Evolutionary conservation across 352 stramenopile species (phyloP).

Genomic region (Globisporangium cederbergense): DNA sequence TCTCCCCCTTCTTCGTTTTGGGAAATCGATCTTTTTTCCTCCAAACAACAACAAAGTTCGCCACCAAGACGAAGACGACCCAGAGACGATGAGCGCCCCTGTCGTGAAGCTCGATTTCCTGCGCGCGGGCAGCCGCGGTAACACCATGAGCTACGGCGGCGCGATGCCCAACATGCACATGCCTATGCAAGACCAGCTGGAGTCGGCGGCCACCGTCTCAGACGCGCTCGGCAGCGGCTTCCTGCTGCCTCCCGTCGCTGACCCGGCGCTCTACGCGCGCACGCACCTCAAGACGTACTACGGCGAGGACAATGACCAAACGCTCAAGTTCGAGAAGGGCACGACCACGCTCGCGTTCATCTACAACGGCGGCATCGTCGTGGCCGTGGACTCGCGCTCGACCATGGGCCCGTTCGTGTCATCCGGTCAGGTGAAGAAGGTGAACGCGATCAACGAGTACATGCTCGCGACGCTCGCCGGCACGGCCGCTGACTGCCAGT

Average conservation of each 20-base stretch:
- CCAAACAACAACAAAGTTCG: slow-evolving; percentile 1
- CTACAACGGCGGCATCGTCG: slow-evolving; percentile 97
- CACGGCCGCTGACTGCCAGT: slow-evolving; percentile 98
- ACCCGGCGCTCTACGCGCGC: slow-evolving; percentile 94
- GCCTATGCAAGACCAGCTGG: slow-evolving; percentile 31
- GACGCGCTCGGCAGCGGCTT: slow-evolving; percentile 55
- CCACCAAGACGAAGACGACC: neutral
- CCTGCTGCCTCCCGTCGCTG: slow-evolving; percentile 62
- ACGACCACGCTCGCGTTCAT: slow-evolving; percentile 99
- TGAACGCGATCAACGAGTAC: slow-evolving; percentile 99
- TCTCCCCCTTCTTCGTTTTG: neutral
- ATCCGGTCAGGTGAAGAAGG: slow-evolving; percentile 98
- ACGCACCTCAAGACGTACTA: slow-evolving; percentile 97
- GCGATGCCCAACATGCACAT: slow-evolving; percentile 77
- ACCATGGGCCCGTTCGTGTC: slow-evolving; percentile 99
- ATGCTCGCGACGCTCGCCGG: slow-evolving; percentile 99
- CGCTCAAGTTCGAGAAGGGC: slow-evolving; percentile 98
- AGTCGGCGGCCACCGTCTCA: slow-evolving; percentile 17
- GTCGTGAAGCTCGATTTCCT: slow-evolving; percentile 68
- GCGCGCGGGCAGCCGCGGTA: slow-evolving; percentile 57
- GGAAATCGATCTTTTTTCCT: slow-evolving; percentile 5
- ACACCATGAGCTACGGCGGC: slow-evolving; percentile 65
- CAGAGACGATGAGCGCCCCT: slow-evolving; percentile 23
- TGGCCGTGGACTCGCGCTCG: slow-evolving; percentile 98
- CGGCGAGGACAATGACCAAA: slow-evolving; percentile 94